These are phyloP conservation scores for Toxicodendron radicans DNA, from an alignment of 345 rosid species.

Conservation along the genomic window DNA sequence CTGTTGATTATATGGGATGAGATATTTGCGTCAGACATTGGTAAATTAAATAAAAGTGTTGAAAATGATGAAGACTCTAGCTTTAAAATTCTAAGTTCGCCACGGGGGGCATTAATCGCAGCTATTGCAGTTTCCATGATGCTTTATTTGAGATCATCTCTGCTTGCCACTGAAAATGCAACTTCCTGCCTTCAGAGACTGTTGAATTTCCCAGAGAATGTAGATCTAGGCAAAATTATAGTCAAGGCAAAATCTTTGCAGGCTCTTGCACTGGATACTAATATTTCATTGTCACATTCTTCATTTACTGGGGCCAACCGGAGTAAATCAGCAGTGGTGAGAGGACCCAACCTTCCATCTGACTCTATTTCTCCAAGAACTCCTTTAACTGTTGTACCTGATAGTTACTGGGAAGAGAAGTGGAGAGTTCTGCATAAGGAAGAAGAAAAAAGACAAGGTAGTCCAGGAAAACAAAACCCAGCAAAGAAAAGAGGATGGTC, in stretches of 20 bases:
- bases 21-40: constrained; percentile 73
- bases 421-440: constrained; percentile 79
- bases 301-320: constrained; percentile 31
- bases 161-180: constrained; percentile 90
- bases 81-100: constrained; percentile 60
- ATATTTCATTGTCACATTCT: constrained; percentile 31
- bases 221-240: constrained; percentile 59
- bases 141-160: constrained; percentile 74
- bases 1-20: constrained; percentile 92
- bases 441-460: constrained; percentile 49
- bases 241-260: constrained; percentile 78
- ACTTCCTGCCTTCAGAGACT: constrained; percentile 90
- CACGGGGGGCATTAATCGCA: constrained; percentile 71
- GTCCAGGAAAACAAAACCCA: constrained; percentile 40
- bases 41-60: constrained; percentile 26
- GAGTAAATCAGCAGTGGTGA: constrained; percentile 38
- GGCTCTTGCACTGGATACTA: constrained; percentile 54
- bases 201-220: constrained; percentile 73
- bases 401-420: constrained; percentile 95
- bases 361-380: constrained; percentile 63
- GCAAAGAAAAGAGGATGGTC: constrained; percentile 70
- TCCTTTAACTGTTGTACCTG: constrained; percentile 58
- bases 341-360: constrained; percentile 52
- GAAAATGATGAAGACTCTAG: constrained; percentile 36
- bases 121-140: constrained; percentile 88